Evolutionary conservation across 352 stramenopile species (phyloP).

Genomic region (Phytophthora nicotianae): DNA sequence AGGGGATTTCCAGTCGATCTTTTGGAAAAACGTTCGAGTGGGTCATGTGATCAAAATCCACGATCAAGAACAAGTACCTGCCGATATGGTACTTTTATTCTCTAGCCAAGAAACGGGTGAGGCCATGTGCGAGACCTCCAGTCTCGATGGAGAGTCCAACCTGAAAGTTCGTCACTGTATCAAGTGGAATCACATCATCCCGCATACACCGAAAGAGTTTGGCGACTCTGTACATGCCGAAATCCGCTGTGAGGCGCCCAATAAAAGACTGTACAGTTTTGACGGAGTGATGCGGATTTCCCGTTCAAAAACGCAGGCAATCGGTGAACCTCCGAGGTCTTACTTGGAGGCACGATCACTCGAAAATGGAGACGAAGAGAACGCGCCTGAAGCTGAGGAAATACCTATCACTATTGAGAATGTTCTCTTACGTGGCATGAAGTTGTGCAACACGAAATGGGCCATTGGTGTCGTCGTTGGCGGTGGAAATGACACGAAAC

Average conservation of each 20-base stretch:
- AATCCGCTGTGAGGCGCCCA: conserved; percentile 78
- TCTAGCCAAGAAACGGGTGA: conserved; percentile 73
- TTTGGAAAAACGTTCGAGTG: conserved; percentile 87
- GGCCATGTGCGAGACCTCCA: conserved; percentile 84
- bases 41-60: conserved; percentile 89
- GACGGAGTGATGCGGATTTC: conserved; percentile 66
- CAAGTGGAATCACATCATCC: conserved; percentile 59
- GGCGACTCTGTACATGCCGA: conserved; percentile 54
- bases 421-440: conserved; percentile 81
- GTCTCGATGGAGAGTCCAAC: conserved; percentile 85
- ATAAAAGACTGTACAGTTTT: conserved; percentile 85
- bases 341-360: not conserved
- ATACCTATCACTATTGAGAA: conserved; percentile 83
- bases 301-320: conserved; percentile 27
- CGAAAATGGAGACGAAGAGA: conserved; percentile 8
- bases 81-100: conserved; percentile 92
- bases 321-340: conserved; percentile 1
- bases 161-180: conserved; percentile 77
- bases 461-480: conserved; percentile 78
- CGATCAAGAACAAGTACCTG: conserved; percentile 90
- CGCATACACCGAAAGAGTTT: conserved; percentile 51
- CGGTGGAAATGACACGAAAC: conserved; percentile 80
- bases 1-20: conserved; percentile 63
- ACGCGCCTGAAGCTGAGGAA: conserved; percentile 45
- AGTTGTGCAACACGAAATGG: conserved; percentile 87